Percentiles rank a stretch among this genome's conserved stretches.
Conservation (phyloP, 2,329 filamentous ascomycete genomes). For the Calonectria montana region DNA sequence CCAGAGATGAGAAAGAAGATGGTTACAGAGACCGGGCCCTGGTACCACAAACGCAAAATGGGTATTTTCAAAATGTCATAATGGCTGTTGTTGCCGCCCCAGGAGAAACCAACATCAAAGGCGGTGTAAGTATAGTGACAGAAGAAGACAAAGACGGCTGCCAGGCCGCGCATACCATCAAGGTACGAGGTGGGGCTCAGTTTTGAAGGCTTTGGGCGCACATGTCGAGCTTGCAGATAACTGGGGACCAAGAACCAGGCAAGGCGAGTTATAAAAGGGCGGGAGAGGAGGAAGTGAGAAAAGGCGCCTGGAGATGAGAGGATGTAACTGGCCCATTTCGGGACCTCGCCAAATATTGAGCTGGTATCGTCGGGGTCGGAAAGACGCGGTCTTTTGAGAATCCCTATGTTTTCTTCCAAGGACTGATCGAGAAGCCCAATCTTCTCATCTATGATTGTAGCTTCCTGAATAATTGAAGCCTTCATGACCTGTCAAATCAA, state of each 20-base stretch:
- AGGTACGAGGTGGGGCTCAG: slow-evolving; percentile 64
- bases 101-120: slow-evolving; percentile 63
- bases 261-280: not conserved
- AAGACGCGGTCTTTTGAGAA: not conserved
- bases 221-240: slow-evolving; percentile 7
- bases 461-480: not conserved
- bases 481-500: not conserved
- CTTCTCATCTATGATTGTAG: not conserved
- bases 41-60: slow-evolving; percentile 64
- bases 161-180: slow-evolving; percentile 67
- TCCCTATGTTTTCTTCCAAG: slow-evolving; percentile 7
- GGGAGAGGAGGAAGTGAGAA: not conserved
- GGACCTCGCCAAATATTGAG: not conserved
- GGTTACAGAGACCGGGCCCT: slow-evolving; percentile 67
- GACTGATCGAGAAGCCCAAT: not conserved
- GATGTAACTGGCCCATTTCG: not conserved
- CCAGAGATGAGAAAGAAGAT: slow-evolving; percentile 73
- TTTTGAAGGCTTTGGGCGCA: not conserved
- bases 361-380: not conserved
- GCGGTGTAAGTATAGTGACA: slow-evolving; percentile 66
- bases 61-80: slow-evolving; percentile 63
- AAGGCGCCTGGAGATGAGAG: not conserved
- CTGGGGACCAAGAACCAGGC: slow-evolving; percentile 9
- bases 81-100: slow-evolving; percentile 57
- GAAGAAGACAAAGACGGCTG: slow-evolving; percentile 66